Evolutionary conservation across 345 rosid genomes (phyloP).

Genomic region (Tarenaya hassleriana): DNA sequence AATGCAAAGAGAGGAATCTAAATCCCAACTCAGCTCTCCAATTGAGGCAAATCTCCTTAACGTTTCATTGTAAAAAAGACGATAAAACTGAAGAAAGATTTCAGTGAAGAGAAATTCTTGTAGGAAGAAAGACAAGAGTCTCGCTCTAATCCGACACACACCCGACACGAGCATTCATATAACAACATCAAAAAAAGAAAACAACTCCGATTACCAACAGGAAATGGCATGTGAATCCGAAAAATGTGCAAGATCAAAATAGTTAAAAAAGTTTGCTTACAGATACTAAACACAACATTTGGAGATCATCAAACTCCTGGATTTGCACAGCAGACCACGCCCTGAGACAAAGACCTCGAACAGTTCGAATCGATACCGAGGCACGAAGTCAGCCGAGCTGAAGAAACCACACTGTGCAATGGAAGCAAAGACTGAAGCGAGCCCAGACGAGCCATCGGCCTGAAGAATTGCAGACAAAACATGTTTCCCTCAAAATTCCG

Average conservation of each 20-base stretch:
- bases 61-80: not conserved
- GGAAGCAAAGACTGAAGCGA: conserved; percentile 80
- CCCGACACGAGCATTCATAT: too few species aligned
- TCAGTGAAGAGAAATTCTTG: not conserved
- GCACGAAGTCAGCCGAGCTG: conserved; percentile 85
- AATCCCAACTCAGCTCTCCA: not conserved
- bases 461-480: conserved; percentile 26
- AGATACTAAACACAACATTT: conserved; percentile 51
- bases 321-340: conserved; percentile 93
- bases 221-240: conserved; percentile 8
- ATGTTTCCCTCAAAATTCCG: not conserved
- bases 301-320: conserved; percentile 86
- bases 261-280: conserved; percentile 49
- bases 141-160: too few species aligned
- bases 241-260: conserved; percentile 17
- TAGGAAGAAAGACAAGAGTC: not conserved
- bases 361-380: conserved; percentile 69
- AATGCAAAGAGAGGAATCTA: not conserved
- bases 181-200: too few species aligned
- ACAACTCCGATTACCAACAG: not conserved
- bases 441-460: conserved; percentile 61
- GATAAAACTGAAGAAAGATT: not conserved
- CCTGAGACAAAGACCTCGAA: conserved; percentile 94
- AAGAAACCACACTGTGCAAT: conserved; percentile 65
- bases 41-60: not conserved